Base-by-base conservation (phyloP, 2,329 filamentous ascomycete genomes). In the Paracoccidioides brasiliensis region DNA sequence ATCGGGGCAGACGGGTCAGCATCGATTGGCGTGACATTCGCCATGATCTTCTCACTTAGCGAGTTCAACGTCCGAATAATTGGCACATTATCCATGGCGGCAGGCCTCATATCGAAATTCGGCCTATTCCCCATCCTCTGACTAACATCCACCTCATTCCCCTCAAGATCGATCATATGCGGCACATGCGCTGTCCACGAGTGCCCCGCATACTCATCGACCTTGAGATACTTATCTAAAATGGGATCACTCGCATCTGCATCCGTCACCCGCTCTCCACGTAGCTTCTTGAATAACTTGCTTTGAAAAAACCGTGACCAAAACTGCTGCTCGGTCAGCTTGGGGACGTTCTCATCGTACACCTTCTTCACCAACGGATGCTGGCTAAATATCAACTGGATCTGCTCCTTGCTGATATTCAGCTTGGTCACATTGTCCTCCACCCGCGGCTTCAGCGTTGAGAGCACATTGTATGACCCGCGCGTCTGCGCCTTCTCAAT, bases 281-380 rank as follows among this genome's bases (percentile, higher is more conserved):
- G 88, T 55, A 98, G 75, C 66, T 90, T 91, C 72, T 95, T 96
- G 61, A 90, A 89, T 7, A 98, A 75, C 56, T 87, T 82, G 69
- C 89, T 95, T 58, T 90, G 82, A 69, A 98, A 97, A 72, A 98
- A 98, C 12, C 88, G 81, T 5, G 86, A 86, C 90, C 91, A 98
- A 67, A 98, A 98, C 52, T 88, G 83, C 55, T 78, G 78, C 64
- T 95, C 88, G 32, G 79, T 82, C 42, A 94, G 71, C 57, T 86
- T 87, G 4, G 88, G 90, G 0, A 96, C 90, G 61, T 90, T 89
- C 66, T 96, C 90, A 66, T 97, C 89, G 70, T 96, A 97, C 5
- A 95, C 87, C 22, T 84, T 82, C 67, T 88, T 87, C 57, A 98
- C 85, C 0, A 98, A 77, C 1, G 93, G 90, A 69, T 98, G 91